phyloP scores from a whole-genome alignment of 495 filamentous ascomycete species.

The Xylaria cubensis region DNA sequence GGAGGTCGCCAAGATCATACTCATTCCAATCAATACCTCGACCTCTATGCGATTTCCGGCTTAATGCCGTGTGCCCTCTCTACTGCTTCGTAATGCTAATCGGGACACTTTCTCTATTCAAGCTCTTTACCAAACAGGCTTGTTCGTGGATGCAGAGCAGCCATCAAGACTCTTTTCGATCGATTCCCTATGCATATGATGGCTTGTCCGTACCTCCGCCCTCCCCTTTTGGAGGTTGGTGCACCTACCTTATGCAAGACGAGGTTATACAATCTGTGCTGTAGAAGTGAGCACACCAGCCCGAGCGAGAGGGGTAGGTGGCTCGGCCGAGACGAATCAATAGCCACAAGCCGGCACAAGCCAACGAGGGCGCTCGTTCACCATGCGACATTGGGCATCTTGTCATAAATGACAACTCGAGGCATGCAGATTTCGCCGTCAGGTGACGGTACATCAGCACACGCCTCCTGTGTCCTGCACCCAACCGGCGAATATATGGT shows the following conservation, averaged over 20 bases:
- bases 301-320: slow-evolving; percentile 13
- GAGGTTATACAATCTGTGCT: slow-evolving; percentile 11
- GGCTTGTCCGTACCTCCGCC: background rate
- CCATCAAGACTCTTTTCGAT: slow-evolving; percentile 1
- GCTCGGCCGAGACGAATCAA: slow-evolving; percentile 23
- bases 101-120: background rate
- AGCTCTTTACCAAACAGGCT: slow-evolving; percentile 15
- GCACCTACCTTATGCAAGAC: slow-evolving; percentile 14
- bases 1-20: slow-evolving; percentile 17
- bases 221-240: background rate
- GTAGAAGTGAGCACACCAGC: slow-evolving; percentile 1
- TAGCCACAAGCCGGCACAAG: background rate
- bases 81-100: slow-evolving; percentile 1
- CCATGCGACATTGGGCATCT: slow-evolving; percentile 17
- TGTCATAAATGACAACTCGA: slow-evolving; percentile 20
- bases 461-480: slow-evolving; percentile 1
- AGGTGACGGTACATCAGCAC: slow-evolving; percentile 25
- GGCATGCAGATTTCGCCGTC: slow-evolving; percentile 14
- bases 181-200: slow-evolving; percentile 1
- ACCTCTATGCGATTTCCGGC: slow-evolving; percentile 12
- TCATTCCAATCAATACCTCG: slow-evolving; percentile 16
- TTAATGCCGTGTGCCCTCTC: slow-evolving; percentile 22
- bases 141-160: slow-evolving; percentile 6
- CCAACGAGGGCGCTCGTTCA: background rate
- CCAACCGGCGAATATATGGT: slow-evolving; percentile 19